Percentiles rank a stretch among this genome's conserved stretches.
These are phyloP conservation scores for Podila minutissima DNA, from an alignment of 192 early-diverging fungal genomes.

Conservation along the genomic window DNA sequence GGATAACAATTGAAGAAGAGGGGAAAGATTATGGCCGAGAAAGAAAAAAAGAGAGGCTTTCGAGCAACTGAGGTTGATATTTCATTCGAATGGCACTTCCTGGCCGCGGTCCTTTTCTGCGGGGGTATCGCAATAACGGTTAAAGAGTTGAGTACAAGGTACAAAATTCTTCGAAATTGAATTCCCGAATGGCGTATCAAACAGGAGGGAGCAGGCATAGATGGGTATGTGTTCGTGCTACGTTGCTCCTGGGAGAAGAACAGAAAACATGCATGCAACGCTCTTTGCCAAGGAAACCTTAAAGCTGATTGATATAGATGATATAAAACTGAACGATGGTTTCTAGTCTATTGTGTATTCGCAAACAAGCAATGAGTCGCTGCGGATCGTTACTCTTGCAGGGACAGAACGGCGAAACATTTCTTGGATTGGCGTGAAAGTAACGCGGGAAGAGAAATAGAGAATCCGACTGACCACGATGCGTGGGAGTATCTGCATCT, in stretches of 20 bases:
- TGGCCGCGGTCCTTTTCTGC: slow-evolving; percentile 7
- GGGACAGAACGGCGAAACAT: too few relatives aligned
- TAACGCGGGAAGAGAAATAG: slow-evolving; percentile 1
- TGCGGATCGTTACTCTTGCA: neutral
- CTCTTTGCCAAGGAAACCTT: slow-evolving; percentile 6
- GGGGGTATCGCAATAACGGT: slow-evolving; percentile 4
- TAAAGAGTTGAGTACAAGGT: slow-evolving; percentile 1
- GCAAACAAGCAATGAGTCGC: slow-evolving; percentile 2
- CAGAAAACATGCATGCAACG: slow-evolving; percentile 8
- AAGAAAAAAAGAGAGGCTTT: slow-evolving; percentile 4
- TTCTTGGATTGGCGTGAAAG: slow-evolving; percentile 2
- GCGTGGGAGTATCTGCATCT: slow-evolving; percentile 5
- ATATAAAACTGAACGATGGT: slow-evolving; percentile 5
- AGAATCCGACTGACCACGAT: neutral
- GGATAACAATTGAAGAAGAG: slow-evolving; percentile 6
- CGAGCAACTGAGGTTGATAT: slow-evolving; percentile 3
- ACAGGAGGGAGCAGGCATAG: too few relatives aligned
- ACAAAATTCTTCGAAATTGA: neutral
- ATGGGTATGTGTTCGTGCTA: slow-evolving; percentile 1
- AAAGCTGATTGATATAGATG: slow-evolving; percentile 2
- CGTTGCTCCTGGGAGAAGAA: slow-evolving; percentile 2
- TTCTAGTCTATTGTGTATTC: neutral
- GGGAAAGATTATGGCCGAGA: slow-evolving; percentile 4
- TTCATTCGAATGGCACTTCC: slow-evolving; percentile 8
- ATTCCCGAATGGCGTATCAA: too few relatives aligned